phyloP scores from a whole-genome alignment of 2,329 filamentous ascomycete genomes.

The Colletotrichum sp. region DNA sequence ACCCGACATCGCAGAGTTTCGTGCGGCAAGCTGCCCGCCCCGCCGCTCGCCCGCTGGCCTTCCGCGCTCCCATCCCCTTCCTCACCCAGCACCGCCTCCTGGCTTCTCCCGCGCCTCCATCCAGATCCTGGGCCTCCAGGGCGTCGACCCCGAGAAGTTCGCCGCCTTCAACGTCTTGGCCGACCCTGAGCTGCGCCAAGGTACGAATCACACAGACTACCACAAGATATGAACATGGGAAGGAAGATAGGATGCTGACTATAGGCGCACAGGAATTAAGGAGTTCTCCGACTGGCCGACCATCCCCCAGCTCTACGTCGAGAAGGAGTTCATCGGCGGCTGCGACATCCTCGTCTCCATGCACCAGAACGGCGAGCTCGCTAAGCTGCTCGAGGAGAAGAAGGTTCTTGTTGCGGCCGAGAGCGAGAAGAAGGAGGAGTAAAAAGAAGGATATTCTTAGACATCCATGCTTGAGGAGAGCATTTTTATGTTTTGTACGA shows the following conservation, averaged over 20 bases:
- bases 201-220: constrained; percentile 49
- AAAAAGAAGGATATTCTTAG: neutral
- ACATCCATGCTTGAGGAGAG: neutral
- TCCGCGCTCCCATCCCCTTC: constrained; percentile 22
- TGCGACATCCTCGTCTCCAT: constrained; percentile 96
- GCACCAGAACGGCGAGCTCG: constrained; percentile 94
- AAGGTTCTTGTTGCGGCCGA: constrained; percentile 72
- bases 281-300: constrained; percentile 99
- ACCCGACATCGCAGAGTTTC: constrained; percentile 33
- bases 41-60: constrained; percentile 28
- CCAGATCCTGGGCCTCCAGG: constrained; percentile 92
- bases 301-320: constrained; percentile 94
- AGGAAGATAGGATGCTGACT: neutral
- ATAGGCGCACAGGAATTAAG: constrained; percentile 76
- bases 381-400: constrained; percentile 92
- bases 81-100: constrained; percentile 66
- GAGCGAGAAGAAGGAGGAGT: constrained; percentile 39
- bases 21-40: constrained; percentile 43
- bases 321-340: constrained; percentile 96
- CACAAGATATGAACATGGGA: neutral
- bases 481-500: constrained; percentile 12
- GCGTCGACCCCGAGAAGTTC: constrained; percentile 94
- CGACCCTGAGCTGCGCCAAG: constrained; percentile 83
- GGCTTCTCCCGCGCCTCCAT: constrained; percentile 95
- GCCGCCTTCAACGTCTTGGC: constrained; percentile 98